Percentiles rank a stretch among this genome's conserved stretches.
phyloP scores from a whole-genome alignment of 768 basidiomycete genomes.

The Lactarius pseudohatsudake region DNA sequence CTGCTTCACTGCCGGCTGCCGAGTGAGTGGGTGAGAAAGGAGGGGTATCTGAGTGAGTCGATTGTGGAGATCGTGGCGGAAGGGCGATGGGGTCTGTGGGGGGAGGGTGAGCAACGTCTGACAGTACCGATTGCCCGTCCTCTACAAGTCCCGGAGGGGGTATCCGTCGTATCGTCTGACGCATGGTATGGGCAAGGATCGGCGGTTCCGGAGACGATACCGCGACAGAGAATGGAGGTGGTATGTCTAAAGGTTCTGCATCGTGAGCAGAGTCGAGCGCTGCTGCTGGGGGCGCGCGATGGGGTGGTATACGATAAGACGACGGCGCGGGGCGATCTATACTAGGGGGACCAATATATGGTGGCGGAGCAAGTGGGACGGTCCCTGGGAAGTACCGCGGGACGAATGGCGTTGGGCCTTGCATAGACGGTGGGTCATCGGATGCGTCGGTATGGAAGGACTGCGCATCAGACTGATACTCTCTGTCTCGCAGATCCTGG shows the following conservation, averaged over 20 bases:
- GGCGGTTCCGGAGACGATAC: conserved; percentile 34
- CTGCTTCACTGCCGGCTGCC: not conserved
- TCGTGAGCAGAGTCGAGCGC: conserved; percentile 27
- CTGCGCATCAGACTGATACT: conserved; percentile 28
- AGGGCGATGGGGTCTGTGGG: not conserved
- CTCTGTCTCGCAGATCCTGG: conserved; percentile 39
- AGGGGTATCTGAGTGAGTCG: not conserved
- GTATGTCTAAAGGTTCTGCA: conserved; percentile 29
- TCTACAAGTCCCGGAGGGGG: not conserved
- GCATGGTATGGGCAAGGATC: conserved; percentile 30
- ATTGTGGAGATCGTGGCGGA: not conserved
- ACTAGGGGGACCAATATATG: conserved; percentile 38
- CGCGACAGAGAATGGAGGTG: conserved; percentile 33
- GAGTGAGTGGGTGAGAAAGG: not conserved
- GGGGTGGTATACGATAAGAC: conserved; percentile 31
- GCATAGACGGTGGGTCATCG: conserved; percentile 38
- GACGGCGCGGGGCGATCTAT: conserved; percentile 14
- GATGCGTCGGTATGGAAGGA: conserved; percentile 35
- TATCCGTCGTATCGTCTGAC: not conserved
- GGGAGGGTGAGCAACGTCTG: not conserved
- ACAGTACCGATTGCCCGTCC: not conserved
- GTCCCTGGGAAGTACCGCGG: conserved; percentile 61
- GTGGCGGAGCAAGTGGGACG: conserved; percentile 42
- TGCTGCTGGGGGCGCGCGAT: not conserved
- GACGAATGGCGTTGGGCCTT: conserved; percentile 49